Percentiles rank a stretch among this genome's conserved stretches.
Conservation (phyloP, 768 basidiomycete species). For the Naganishia vishniacii region DNA sequence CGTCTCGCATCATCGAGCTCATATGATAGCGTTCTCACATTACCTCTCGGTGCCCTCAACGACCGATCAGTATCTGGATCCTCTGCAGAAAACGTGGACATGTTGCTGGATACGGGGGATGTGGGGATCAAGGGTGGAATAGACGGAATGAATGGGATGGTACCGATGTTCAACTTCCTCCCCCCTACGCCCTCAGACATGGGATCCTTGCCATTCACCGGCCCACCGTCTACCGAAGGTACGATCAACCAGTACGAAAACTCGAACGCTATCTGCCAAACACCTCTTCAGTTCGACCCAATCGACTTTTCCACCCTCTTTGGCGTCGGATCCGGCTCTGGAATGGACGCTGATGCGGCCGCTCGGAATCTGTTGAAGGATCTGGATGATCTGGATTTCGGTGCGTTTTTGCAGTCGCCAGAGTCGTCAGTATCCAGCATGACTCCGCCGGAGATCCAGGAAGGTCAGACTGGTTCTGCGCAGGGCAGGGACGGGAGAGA, state of each 20-base stretch:
- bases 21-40: neutral
- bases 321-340: neutral
- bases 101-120: neutral
- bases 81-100: neutral
- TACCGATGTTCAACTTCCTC: conserved; percentile 18
- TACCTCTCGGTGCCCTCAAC: neutral
- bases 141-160: neutral
- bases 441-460: neutral
- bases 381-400: conserved; percentile 13
- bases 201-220: neutral
- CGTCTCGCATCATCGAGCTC: neutral
- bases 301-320: neutral
- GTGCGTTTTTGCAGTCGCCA: neutral
- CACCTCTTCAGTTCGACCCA: conserved; percentile 7
- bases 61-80: neutral
- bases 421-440: neutral
- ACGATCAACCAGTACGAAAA: neutral
- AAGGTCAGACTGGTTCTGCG: neutral
- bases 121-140: neutral
- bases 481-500: neutral
- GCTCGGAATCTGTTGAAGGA: conserved; percentile 13
- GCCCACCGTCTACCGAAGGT: neutral
- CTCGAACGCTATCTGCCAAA: neutral
- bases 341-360: neutral
- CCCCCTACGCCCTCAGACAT: conserved; percentile 5